Evolutionary conservation across 495 filamentous ascomycete species (phyloP), one percentile per base, ranked within the genome.

Genomic region (Penicillium robsamsonii): DNA sequence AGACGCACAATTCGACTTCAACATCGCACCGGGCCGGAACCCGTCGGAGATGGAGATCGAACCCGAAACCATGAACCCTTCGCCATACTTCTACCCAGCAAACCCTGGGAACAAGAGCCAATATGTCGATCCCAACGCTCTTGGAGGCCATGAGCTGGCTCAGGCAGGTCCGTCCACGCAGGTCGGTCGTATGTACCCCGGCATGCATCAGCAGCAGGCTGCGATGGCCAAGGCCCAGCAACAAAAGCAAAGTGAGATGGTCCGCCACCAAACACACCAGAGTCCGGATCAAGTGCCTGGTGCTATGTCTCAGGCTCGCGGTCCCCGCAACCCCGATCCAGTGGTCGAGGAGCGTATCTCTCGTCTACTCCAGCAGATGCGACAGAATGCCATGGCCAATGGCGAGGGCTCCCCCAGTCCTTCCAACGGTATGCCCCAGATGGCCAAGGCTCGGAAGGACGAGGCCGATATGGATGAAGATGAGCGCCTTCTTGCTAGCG

Each of bases 391-490:
- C 46, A 73, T 76, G 47, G 65, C 77, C 7, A 75, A 81, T 0
- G 82, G 86, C 45, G 76, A 79, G 45, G 76, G 76, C 2, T 72
- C 74, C 2, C 66, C 74, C 1, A 73, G 75, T 1, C 75, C 79
- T 12, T 75, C 74, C 22, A 69, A 71, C 42, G 62, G 73, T 9
- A 47, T 73, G 25, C 69, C 73, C 9, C 77, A 83, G 30, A 76
- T 84, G 46, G 72, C 82, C 35, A 84, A 89, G 64, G 66, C 84
- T 35, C 87, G 79, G 75, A 98, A 97, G 79, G 90, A 96, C 40
- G 91, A 96, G 66, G 91, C 94, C 51, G 93, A 97, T 29, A 97
- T 98, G 93, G 94, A 99, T 71, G 92, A 96, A 69, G 94, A 99
- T 63, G 94, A 97, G 79, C 79, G 89, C 56, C 77, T 97, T 3